phyloP scores from a whole-genome alignment of 139 green algal species.

The Chlorella sp. region DNA sequence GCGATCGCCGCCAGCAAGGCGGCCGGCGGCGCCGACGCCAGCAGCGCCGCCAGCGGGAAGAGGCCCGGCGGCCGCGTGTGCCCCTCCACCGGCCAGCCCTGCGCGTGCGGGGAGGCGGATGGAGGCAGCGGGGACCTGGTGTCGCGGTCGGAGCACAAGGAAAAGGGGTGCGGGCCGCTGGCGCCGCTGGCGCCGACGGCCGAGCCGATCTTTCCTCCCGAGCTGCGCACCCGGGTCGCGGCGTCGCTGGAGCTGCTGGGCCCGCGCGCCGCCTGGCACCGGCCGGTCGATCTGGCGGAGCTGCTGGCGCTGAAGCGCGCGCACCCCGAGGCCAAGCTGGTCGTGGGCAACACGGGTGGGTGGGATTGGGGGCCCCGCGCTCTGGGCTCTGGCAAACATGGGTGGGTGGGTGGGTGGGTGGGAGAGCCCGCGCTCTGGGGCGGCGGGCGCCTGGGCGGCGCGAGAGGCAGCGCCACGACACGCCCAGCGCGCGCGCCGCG shows the following conservation, averaged over 20 bases:
- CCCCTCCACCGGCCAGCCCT: constrained; percentile 78
- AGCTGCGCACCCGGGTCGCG: constrained; percentile 66
- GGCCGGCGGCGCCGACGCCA: not conserved
- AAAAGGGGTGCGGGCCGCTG: constrained; percentile 2
- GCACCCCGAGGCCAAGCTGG: constrained; percentile 70
- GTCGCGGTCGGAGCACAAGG: constrained; percentile 6
- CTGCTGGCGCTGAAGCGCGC: constrained; percentile 78
- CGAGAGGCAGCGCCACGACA: too few relatives aligned
- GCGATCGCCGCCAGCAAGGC: constrained; percentile 72
- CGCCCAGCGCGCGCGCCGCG: too few relatives aligned
- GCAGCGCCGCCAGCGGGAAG: not conserved
- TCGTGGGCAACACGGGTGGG: constrained; percentile 87
- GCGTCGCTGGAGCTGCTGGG: constrained; percentile 54
- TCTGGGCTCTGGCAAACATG: too few relatives aligned
- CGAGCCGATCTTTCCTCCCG: constrained; percentile 94
- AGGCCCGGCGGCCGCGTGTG: constrained; percentile 55
- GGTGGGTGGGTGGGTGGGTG: not conserved
- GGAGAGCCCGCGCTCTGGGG: too few relatives aligned
- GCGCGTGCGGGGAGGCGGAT: constrained; percentile 60
- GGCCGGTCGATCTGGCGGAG: constrained; percentile 71
- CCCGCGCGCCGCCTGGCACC: constrained; percentile 32
- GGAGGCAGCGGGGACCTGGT: not conserved
- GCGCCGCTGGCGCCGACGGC: not conserved
- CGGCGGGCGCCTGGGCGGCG: too few relatives aligned
- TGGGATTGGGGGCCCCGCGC: too few relatives aligned